Percentiles rank a stretch among this genome's conserved stretches.
Conservation (phyloP, 345 rosid species). For the Camelina laxa region DNA sequence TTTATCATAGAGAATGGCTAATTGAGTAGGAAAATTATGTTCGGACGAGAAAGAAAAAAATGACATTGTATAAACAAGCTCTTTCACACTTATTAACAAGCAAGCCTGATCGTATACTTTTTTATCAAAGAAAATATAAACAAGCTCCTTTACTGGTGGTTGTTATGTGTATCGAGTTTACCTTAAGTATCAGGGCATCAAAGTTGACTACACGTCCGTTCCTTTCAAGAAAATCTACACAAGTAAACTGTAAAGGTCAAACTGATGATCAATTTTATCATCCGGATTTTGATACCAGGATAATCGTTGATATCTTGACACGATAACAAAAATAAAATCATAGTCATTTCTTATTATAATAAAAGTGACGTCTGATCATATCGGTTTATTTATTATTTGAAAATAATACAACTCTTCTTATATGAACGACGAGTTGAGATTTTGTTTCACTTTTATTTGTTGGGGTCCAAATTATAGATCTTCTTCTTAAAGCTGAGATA, state of each 20-base stretch:
- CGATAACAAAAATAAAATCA: neutral
- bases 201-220: slow-evolving; percentile 40
- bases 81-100: neutral
- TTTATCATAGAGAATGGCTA: neutral
- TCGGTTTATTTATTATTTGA: neutral
- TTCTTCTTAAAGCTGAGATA: neutral
- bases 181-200: slow-evolving; percentile 20
- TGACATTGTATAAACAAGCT: neutral
- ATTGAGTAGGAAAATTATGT: slow-evolving; percentile 11
- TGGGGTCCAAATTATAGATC: neutral
- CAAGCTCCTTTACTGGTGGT: neutral
- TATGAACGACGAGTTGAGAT: neutral
- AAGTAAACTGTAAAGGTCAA: slow-evolving; percentile 1
- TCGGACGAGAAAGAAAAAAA: too few species aligned
- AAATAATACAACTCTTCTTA: neutral
- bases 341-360: neutral
- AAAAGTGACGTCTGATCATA: slow-evolving; percentile 11
- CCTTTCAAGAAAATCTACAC: neutral
- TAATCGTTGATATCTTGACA: slow-evolving; percentile 11
- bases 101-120: too few species aligned
- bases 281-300: slow-evolving; percentile 14
- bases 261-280: neutral
- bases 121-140: too few species aligned
- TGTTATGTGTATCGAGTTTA: slow-evolving; percentile 4
- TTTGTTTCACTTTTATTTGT: slow-evolving; percentile 1